phyloP scores from a whole-genome alignment of 2,329 filamentous ascomycete species.

The Lasiodiplodia citricola region DNA sequence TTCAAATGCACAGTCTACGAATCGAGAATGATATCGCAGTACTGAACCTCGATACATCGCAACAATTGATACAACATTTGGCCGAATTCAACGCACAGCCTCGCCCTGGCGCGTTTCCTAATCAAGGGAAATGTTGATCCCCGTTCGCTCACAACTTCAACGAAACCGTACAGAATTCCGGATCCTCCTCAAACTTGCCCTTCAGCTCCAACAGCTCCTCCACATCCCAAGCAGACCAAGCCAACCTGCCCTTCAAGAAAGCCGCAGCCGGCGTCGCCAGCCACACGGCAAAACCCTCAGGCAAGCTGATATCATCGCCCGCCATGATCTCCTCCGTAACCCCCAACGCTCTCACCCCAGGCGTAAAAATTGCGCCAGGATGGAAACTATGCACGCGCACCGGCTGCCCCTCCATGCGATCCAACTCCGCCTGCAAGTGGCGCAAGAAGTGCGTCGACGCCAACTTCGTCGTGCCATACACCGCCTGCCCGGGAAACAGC shows the following conservation, averaged over 20 bases:
- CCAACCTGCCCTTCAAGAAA: slow-evolving; percentile 30
- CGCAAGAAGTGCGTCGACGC: slow-evolving; percentile 14
- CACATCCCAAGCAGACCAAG: slow-evolving; percentile 40
- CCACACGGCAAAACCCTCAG: slow-evolving; percentile 38
- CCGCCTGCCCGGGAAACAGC: neutral
- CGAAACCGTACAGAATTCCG: neutral
- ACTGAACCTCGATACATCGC: neutral
- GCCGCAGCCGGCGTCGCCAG: slow-evolving; percentile 37
- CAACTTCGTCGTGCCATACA: slow-evolving; percentile 27
- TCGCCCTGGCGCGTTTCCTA: neutral
- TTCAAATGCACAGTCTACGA: too few relatives aligned
- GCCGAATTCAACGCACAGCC: neutral
- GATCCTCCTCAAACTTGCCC: neutral
- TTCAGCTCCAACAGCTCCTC: slow-evolving; percentile 33
- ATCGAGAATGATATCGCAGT: too few relatives aligned
- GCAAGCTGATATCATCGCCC: neutral
- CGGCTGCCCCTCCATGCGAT: neutral
- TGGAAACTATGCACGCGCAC: neutral
- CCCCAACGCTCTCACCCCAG: neutral
- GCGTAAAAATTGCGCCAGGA: neutral
- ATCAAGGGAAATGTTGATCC: neutral
- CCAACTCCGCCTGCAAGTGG: slow-evolving; percentile 23
- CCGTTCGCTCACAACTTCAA: neutral
- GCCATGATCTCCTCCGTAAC: neutral
- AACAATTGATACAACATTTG: neutral